Evolutionary conservation across 2,329 filamentous ascomycete genomes (phyloP), one percentile per base, ranked within the genome.

Genomic region (Epichloe coenophiala): DNA sequence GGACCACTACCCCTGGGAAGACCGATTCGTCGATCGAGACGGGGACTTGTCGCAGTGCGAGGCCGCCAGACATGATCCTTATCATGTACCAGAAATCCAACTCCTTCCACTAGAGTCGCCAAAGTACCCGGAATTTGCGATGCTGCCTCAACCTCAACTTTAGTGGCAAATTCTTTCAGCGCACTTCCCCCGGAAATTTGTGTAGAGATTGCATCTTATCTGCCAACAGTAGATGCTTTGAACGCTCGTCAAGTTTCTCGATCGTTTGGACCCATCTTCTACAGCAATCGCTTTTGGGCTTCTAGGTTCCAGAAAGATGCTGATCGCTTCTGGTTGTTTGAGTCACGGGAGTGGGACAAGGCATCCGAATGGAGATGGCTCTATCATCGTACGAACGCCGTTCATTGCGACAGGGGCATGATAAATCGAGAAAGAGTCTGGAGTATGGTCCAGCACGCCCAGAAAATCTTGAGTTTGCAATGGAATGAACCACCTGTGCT

Each of bases 201-300:
- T 19, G 45, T 13, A 37, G 45, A 15, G 8, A 54, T 53, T 21
- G 44, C 50, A 39, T 21, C 41, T 3, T 23, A 49, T 38, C 50
- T 52, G 39, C 40, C 50, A 38, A 53, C 44, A 40, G 31, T 19
- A 21, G 53, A 53, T 39, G 52, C 48, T 47, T 37, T 54, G 3
- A 54, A 52, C 35, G 41, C 53, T 52, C 53, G 53, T 33, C 36
- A 52, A 31, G 48, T 48, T 37, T 45, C 31, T 31, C 44, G 19
- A 45, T 52, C 50, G 41, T 54, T 53, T 31, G 27, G 51, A 45
- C 36, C 47, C 33, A n/a, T 54, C 19, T 52, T 52, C 31, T 21
- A 54, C 37, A 45, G n/a, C 23, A 44, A 48, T 27, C 43, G 51
- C 13, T 54, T 54, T 45, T 53, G 45, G 53, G 53, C 53, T 35